Evolutionary conservation across 495 filamentous ascomycete species (phyloP).

Genomic region (Penicillium macrosclerotiorum): DNA sequence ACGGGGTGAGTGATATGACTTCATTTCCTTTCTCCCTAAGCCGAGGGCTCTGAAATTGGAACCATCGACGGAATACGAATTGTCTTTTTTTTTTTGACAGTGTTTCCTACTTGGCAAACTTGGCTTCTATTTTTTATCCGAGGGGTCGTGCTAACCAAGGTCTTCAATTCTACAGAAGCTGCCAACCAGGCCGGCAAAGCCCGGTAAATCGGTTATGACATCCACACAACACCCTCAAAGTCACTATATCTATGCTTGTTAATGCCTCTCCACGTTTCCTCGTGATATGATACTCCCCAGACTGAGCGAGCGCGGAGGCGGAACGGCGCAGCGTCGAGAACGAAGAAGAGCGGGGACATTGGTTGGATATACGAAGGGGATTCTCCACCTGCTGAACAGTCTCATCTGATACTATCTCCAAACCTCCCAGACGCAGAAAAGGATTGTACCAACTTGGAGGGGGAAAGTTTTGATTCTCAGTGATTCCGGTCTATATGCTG

Average conservation of each 20-base stretch:
- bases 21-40: neutral
- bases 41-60: no score
- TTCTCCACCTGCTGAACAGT: neutral
- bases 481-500: neutral
- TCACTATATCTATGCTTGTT: constrained; percentile 15
- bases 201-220: constrained; percentile 28
- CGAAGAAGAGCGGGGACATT: neutral
- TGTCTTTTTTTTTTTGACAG: no score
- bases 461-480: neutral
- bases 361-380: neutral
- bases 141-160: constrained; percentile 6
- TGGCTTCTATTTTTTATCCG: neutral
- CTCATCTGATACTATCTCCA: neutral
- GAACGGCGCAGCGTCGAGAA: neutral
- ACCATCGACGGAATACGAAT: no score
- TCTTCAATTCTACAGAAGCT: constrained; percentile 39
- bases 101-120: no score
- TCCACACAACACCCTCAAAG: constrained; percentile 12
- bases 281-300: constrained; percentile 26
- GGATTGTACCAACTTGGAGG: neutral
- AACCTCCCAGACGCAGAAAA: neutral
- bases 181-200: constrained; percentile 52
- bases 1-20: constrained; percentile 64
- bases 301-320: constrained; percentile 3
- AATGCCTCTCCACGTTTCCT: constrained; percentile 16